Evolutionary conservation across 1,284 basidiomycete species (phyloP), one percentile per base, ranked within the genome.

Genomic region (Hortiboletus rubellus): DNA sequence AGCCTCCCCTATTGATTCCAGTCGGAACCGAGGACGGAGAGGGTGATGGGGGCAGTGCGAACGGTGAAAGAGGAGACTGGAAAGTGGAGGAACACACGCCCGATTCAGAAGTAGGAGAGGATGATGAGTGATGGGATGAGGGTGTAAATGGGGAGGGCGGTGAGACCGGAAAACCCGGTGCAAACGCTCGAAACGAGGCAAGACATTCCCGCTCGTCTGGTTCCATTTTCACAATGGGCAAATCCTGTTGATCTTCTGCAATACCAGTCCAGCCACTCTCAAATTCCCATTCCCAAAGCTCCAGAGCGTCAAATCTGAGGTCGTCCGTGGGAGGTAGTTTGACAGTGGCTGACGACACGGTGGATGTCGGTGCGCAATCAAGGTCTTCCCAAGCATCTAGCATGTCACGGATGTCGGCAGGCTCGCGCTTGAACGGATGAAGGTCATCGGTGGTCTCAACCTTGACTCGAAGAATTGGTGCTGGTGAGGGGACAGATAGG

Each of bases 321-420:
- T 75, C 68, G 2, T 66, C 65, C 43, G 72, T 66, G 66, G 70
- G 44, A 24, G 71, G 68, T 44, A 73, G 44, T 38, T 72, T 71
- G 52, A 74, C 56, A 1, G 68, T 64, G 18, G 66, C 59, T 36
- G 68, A 63, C 18, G 71, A 73, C 1, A 68, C 58, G 2, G 68
- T 71, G 37, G 64, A 72, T 37, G 65, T 59, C 34, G 65, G 64
- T 8, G 69, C 65, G 40, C 73, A 74, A 60, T 82, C 79, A 56
- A 83, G 75, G 63, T 82, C 78, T 46, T 87, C 87, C 85, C 86
- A 89, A 18, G 80, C 81, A 55, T 86, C 85, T 40, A 88, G 66
- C 68, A 85, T 79, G 17, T 81, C 81, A 60, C 83, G 79, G 11
- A 87, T 77, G 62, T 86, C 85, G 30, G 72, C 74, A 1, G 80